Base-by-base conservation (phyloP, 2,329 filamentous ascomycete species). In the Cryoendolithus antarcticus region DNA sequence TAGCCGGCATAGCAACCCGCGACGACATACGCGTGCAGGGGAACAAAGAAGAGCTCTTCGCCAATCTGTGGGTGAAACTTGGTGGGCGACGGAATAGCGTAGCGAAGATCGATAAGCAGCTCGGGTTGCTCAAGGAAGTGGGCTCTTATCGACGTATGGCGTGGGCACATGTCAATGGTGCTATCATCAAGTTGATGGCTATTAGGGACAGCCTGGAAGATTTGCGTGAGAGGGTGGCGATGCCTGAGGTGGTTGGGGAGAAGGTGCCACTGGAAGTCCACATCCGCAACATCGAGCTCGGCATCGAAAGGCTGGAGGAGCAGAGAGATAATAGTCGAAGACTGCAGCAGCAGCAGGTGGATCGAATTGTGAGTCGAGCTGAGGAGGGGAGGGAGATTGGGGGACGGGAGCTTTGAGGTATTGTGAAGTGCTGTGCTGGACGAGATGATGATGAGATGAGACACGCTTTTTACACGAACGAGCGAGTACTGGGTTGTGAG, bases 151-250 rank as follows among this genome's bases (percentile, higher is more conserved):
- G 82, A 19, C 69, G 70, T 35, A 66, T 67, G 4, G 83, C 83
- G 1, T 74, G 80, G 39, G 66, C 65, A 9, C 82, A 86, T 55
- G 74, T 93, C n/a, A 71, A 65, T 10, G 70, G 70, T 2, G 77
- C 86, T 1, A 65, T 91, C 10, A 62, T 85, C 32, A 83, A 86
- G 51, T 67, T 91, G 29, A 74, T 84, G 57, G 74, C 74, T 40
- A 89, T 91, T 44, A 73, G 78, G 48, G 71, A 75, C 2, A 76
- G 77, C 33, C 62, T 93, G 9, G 76, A 79, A 47, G 80, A 86
- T 50, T 58, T 93, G 48, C 66, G 81, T 13, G 80, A 86, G 43
- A 66, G 79, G 4, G 80, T 88, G 7, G 76, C 74, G 0, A 70
- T 73, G 40, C 81, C 83, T 0, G 77, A 77, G 46, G 57, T 80